Percentiles rank a stretch among this genome's conserved stretches.
Conservation (phyloP, 768 basidiomycete genomes). For the Kwoniella europaea region DNA sequence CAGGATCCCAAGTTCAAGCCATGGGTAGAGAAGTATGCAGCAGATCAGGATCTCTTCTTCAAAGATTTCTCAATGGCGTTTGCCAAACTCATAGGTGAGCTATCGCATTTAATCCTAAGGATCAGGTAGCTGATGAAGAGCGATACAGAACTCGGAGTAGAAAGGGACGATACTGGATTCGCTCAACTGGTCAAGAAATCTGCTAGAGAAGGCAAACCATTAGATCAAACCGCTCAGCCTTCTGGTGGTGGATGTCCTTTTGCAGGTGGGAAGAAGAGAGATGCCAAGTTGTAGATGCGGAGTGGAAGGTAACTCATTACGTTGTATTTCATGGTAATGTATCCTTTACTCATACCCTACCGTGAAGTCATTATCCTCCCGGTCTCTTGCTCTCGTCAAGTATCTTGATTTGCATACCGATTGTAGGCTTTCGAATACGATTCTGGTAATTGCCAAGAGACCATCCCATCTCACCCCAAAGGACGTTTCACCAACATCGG, state of each 20-base stretch:
- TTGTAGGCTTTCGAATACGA: no score
- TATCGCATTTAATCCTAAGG: background rate
- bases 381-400: no score
- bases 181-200: conserved; percentile 55
- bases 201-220: conserved; percentile 54
- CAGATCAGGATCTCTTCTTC: conserved; percentile 57
- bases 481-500: background rate
- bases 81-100: conserved; percentile 55
- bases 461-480: background rate
- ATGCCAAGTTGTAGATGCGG: conserved; percentile 11
- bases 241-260: conserved; percentile 56
- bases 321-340: background rate
- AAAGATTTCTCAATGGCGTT: conserved; percentile 57
- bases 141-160: conserved; percentile 54
- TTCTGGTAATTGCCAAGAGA: conserved; percentile 2
- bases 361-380: no score
- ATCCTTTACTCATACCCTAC: background rate
- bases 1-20: conserved; percentile 52
- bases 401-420: no score
- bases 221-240: conserved; percentile 42
- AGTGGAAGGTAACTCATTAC: no score
- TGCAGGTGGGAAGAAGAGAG: conserved; percentile 41
- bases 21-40: conserved; percentile 58
- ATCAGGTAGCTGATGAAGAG: background rate
- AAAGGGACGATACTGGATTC: conserved; percentile 56